Evolutionary conservation across 305 asterid species (phyloP).

Genomic region (Caryopteris hybrid): DNA sequence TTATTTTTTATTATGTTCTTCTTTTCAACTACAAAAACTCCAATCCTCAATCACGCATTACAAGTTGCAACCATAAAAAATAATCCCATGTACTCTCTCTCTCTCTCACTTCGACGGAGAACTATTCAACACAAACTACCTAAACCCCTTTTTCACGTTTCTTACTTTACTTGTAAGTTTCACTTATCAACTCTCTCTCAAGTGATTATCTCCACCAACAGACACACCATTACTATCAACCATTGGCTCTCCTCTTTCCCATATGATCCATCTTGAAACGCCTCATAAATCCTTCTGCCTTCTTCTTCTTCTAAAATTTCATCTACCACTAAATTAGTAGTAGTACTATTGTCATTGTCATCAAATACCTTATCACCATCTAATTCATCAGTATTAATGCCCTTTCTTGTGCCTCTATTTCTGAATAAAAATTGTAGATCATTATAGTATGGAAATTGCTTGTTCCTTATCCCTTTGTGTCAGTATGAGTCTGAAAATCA

Average conservation of each 20-base stretch:
- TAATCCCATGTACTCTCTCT: too few relatives aligned
- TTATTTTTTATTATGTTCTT: too few relatives aligned
- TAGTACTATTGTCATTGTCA: neutral
- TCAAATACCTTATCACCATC: constrained; percentile 1
- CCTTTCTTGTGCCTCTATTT: constrained; percentile 17
- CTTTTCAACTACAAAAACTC: too few relatives aligned
- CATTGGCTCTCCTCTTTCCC: neutral
- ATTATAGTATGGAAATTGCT: constrained; percentile 15
- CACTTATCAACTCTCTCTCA: neutral
- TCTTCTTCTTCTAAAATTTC: constrained; percentile 16
- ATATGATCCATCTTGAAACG: neutral
- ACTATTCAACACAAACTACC: too few relatives aligned
- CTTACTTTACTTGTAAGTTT: too few relatives aligned
- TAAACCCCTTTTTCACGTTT: too few relatives aligned
- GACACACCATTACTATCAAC: neutral
- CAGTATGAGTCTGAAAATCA: constrained; percentile 13
- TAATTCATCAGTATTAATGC: constrained; percentile 2
- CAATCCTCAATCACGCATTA: too few relatives aligned
- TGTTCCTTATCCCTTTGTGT: constrained; percentile 24
- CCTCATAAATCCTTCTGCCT: constrained; percentile 5
- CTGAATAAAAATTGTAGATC: constrained; percentile 15
- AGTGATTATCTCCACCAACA: neutral
- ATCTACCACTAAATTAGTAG: constrained; percentile 6
- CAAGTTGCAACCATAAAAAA: too few relatives aligned
- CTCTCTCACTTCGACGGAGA: too few relatives aligned